Base-by-base conservation (phyloP, 495 filamentous ascomycete species). In the Cladorrhinum samala region DNA sequence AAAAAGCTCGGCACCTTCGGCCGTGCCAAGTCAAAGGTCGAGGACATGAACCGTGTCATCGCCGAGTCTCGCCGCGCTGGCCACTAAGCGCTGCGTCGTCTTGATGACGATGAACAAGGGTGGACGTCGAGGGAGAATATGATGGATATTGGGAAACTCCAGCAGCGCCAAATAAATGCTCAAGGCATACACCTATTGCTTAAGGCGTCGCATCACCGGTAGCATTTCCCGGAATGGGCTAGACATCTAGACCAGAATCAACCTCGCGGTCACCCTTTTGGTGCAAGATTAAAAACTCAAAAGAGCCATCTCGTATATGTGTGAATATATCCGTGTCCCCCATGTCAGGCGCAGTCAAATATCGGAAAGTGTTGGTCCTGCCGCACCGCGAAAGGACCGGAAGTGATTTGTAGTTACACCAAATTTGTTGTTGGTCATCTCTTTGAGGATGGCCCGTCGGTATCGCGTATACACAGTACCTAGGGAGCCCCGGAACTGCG, bases 1-100 rank as follows among this genome's bases (percentile, higher is more conserved):
- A 97, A 96, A 87, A 83, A 92, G 64, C 92, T 98, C 78, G 93
- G 93, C 67, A 96, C 93, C 66, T 97, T 96, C 78, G 86, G 85
- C 69, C 92, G 93, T 68, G 94, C 92, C 64, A 98, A 98, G 91
- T 82, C 82, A 66, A 97, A 97, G 90, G 93, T 97, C 59, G 93
- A 98, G 74, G 91, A 96, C 79, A 89, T 98, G 79, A 87, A 88
- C 77, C 84, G 87, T 67, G 88, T 98, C 73, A 98, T 98, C 76
- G 91, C 94, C 64, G 93, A 98, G 83, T 85, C 90, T 66, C 89
- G 94, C 71, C 83, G 93, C 59, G 69, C 67, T 68, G 75, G 76
- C 76, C 88, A 92, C 83, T 91, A 89, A 83, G 56, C 37, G 48
- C 11, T 20, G 27, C n/a, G 38, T 37, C 50, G 50, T 41, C 30